These are phyloP conservation scores for Polytrichum commune DNA, from an alignment of 225 moss, liverwort and hornwort species.

Conservation along the genomic window DNA sequence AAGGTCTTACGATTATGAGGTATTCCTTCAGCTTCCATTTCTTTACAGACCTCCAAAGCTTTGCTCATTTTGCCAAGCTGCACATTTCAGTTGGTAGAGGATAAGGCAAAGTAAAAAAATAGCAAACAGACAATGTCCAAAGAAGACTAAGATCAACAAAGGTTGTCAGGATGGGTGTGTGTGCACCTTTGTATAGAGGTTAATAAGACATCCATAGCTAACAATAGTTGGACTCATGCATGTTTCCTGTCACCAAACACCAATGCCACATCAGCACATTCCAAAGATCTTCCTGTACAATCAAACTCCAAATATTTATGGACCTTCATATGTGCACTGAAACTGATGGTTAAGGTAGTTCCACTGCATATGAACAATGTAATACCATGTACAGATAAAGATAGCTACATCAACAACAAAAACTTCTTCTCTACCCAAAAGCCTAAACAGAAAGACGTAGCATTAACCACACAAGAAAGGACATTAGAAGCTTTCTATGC, in stretches of 20 bases:
- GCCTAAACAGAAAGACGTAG: neutral
- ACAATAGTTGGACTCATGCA: conserved; percentile 66
- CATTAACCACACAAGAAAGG: too few relatives aligned
- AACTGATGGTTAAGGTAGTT: neutral
- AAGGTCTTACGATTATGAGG: conserved; percentile 63
- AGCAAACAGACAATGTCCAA: neutral
- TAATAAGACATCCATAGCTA: conserved; percentile 75
- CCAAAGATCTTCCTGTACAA: neutral
- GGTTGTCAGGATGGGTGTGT: neutral
- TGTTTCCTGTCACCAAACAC: conserved; percentile 38
- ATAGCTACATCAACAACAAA: neutral
- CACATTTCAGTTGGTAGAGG: conserved; percentile 10
- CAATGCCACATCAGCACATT: neutral
- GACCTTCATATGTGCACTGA: neutral
- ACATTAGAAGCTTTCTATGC: conserved; percentile 3
- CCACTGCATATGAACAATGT: too few relatives aligned
- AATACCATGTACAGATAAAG: neutral
- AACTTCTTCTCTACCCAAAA: neutral
- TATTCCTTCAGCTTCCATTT: conserved; percentile 63
- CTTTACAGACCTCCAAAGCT: conserved; percentile 51
- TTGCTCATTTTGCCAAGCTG: conserved; percentile 75
- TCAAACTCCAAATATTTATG: neutral
- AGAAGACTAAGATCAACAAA: neutral
- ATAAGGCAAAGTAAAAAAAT: neutral
- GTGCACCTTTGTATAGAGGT: conserved; percentile 64